Conservation (phyloP, 768 basidiomycete genomes). For the Imleria badia region DNA sequence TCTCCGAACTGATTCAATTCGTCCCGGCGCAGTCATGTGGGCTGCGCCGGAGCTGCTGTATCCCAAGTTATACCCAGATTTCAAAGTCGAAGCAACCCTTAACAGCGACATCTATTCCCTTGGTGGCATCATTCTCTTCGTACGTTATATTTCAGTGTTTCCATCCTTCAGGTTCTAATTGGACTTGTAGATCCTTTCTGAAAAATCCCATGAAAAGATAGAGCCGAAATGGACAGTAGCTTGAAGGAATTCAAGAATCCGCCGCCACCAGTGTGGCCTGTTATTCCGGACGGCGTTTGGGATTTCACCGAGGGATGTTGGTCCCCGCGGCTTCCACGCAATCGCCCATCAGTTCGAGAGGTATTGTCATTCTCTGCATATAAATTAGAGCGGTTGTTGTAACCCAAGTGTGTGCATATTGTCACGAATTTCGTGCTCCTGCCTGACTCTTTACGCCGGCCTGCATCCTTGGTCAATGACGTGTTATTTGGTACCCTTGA, state of each 20-base stretch:
- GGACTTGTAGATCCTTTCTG: neutral
- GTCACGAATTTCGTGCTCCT: neutral
- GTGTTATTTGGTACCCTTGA: no score
- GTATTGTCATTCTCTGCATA: neutral
- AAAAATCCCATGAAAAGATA: neutral
- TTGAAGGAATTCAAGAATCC: neutral
- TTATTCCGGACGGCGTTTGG: neutral
- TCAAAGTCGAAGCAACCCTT: neutral
- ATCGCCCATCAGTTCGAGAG: neutral
- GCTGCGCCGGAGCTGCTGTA: slow-evolving; percentile 5
- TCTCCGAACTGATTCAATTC: neutral
- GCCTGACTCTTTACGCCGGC: neutral
- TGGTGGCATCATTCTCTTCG: slow-evolving; percentile 6
- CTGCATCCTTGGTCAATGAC: neutral
- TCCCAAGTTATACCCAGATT: neutral
- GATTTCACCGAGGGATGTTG: slow-evolving; percentile 4
- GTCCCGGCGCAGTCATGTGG: neutral
- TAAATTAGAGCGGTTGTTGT: neutral
- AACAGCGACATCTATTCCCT: slow-evolving; percentile 3
- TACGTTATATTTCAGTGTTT: neutral
- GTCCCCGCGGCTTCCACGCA: neutral
- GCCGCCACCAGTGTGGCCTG: neutral
- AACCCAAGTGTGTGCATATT: neutral
- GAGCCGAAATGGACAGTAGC: neutral
- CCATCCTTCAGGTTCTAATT: no score